Base-by-base conservation (phyloP, 352 stramenopile species). In the Globisporangium radiosum region DNA sequence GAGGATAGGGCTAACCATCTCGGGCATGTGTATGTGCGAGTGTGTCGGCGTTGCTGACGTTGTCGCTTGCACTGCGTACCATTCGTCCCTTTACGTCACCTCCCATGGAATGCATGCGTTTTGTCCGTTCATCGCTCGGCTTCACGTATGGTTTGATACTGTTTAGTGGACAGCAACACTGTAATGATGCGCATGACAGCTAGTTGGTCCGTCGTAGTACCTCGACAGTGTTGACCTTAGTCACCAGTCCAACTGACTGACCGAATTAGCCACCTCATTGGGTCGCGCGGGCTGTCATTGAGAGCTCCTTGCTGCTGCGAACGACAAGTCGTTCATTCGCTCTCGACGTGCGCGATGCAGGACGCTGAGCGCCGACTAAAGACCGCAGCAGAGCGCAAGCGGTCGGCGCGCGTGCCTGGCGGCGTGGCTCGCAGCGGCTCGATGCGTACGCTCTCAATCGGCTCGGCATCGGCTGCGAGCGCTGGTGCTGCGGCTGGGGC, bases 361-460 rank as follows among this genome's bases (percentile, higher is more conserved):
- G 57, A 57, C 9, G 15, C 55, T 6, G 45, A 53, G 54, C 54
- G 44, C 15, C 44, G 43, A n/a, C 15, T 51, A 40, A 40, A 56
- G 40, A 56, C 37, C 25, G 2, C 33, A n/a, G 25, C n/a, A 13
- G 51, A 63, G 4, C 57, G 51, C 36, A 48, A 2, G 40, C 57
- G 36, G 25, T 63, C 43, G 11, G 9, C 47, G 9, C 15, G 19
- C 9, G 19, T 38, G 1, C 19, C 37, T 7, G 19, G 7, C n/a
- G 10, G 39, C 37, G 14, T 33, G 25, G 25, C 25, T 33, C 25
- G 25, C 25, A 33, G 17, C 47, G 14, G 17, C 33, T 43, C 38
- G 7, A 56, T 10, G 9, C 56, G 39, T 38, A 48, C 19, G 13
- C 15, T 56, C 38, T 62, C 39, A 5, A 43, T 25, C 4, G 25